Percentiles rank a stretch among this genome's conserved stretches.
phyloP scores from a whole-genome alignment of 2,329 filamentous ascomycete species.

The Tolypocladium capitatum region DNA sequence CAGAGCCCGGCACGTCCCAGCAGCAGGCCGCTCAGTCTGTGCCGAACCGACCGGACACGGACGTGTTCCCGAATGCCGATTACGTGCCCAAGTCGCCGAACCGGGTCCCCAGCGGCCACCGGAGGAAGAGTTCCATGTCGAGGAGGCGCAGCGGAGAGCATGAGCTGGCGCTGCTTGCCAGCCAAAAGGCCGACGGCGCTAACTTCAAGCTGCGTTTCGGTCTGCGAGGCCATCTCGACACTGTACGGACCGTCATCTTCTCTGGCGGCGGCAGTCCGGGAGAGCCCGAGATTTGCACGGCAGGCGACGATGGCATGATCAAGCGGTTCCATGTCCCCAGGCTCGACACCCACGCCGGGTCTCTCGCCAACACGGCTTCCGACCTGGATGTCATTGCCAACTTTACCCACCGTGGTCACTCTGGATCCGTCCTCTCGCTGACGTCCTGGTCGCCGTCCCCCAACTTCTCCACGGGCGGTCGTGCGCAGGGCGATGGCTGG shows the following conservation, averaged over 20 bases:
- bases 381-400: slow-evolving; percentile 88
- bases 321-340: slow-evolving; percentile 95
- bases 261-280: slow-evolving; percentile 90
- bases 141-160: slow-evolving; percentile 58
- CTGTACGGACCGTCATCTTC: slow-evolving; percentile 89
- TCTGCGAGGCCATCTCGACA: slow-evolving; percentile 81
- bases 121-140: slow-evolving; percentile 69
- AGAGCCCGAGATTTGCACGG: slow-evolving; percentile 93
- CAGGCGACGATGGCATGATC: slow-evolving; percentile 87
- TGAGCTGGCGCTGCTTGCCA: slow-evolving; percentile 37
- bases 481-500: slow-evolving; percentile 88
- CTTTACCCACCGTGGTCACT: slow-evolving; percentile 89
- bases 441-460: slow-evolving; percentile 78
- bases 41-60: slow-evolving; percentile 65
- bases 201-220: slow-evolving; percentile 91
- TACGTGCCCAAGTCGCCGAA: slow-evolving; percentile 70
- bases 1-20: slow-evolving; percentile 37
- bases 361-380: slow-evolving; percentile 41
- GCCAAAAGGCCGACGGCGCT: slow-evolving; percentile 52
- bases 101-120: slow-evolving; percentile 53
- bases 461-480: slow-evolving; percentile 78
- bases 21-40: slow-evolving; percentile 26
- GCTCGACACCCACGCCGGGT: slow-evolving; percentile 42
- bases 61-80: slow-evolving; percentile 74
- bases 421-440: slow-evolving; percentile 76